Conservation (phyloP, 306 rosid species). For the Prinsepia uniflora region DNA sequence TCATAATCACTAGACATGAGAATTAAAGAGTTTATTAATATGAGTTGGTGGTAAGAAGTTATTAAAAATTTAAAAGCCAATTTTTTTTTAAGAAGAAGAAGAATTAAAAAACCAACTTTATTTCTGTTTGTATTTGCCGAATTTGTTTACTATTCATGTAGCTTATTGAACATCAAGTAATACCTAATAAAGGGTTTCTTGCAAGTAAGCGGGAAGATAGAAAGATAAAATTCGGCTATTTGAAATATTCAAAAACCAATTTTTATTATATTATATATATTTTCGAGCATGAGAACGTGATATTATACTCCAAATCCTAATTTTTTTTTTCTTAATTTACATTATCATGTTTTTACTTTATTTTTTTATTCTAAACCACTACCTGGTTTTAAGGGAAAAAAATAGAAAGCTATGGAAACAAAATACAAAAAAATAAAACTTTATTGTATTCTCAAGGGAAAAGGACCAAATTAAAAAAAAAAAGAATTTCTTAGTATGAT, state of each 20-base stretch:
- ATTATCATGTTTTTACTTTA: not conserved
- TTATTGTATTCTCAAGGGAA: too few relatives aligned
- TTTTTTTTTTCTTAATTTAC: not conserved
- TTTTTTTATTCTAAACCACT: not conserved
- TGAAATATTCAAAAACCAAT: not conserved
- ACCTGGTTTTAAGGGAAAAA: not conserved
- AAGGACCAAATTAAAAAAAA: too few relatives aligned
- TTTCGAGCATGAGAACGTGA: not conserved
- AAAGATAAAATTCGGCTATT: conserved; percentile 7
- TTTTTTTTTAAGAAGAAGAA: not conserved
- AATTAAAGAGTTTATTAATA: too few relatives aligned
- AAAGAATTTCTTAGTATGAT: too few relatives aligned
- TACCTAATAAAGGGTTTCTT: not conserved
- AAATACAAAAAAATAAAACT: too few relatives aligned
- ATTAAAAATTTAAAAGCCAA: not conserved
- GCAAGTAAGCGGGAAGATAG: conserved; percentile 3
- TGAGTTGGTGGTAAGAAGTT: too few relatives aligned
- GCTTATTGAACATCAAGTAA: not conserved
- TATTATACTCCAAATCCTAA: not conserved
- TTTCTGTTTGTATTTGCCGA: not conserved
- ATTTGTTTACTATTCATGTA: not conserved
- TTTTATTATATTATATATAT: not conserved
- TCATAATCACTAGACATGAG: too few relatives aligned
- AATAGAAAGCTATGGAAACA: not conserved
- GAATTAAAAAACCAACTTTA: not conserved